Percentiles rank a stretch among this genome's conserved stretches.
phyloP scores from a whole-genome alignment of 768 basidiomycete species.

The Amyloporia xantha region DNA sequence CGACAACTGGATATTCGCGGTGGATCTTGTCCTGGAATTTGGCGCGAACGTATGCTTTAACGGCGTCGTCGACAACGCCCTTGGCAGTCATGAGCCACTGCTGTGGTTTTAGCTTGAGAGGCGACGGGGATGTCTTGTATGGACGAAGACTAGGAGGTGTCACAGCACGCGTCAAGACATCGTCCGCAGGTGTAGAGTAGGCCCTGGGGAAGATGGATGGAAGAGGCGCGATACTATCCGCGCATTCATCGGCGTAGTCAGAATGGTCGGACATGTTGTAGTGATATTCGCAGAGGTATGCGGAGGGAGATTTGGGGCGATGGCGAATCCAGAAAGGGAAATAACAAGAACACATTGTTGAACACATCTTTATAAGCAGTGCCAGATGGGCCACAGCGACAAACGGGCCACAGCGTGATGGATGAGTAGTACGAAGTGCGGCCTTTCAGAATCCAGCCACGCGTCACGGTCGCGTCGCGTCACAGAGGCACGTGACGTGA shows the following conservation, averaged over 20 bases:
- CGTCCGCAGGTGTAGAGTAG: neutral
- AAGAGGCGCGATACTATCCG: neutral
- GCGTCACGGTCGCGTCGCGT: no score
- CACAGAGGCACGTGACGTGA: no score
- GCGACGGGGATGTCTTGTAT: neutral
- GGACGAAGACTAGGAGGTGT: neutral
- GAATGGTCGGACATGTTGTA: neutral
- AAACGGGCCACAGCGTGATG: no score
- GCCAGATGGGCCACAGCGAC: no score
- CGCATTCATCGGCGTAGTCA: neutral
- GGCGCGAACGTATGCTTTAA: neutral
- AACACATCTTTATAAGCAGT: no score
- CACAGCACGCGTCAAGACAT: neutral
- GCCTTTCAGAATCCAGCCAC: no score
- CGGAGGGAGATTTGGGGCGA: neutral
- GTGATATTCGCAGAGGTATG: neutral
- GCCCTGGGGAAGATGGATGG: neutral
- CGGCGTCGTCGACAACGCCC: neutral
- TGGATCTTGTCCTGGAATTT: neutral
- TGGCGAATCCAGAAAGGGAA: neutral
- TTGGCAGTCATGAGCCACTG: neutral
- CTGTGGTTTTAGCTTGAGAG: neutral
- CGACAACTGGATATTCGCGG: slow-evolving; percentile 3
- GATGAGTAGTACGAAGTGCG: no score
- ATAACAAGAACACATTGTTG: neutral